phyloP scores from a whole-genome alignment of 495 filamentous ascomycete species.

The Penicillium bovifimosum region DNA sequence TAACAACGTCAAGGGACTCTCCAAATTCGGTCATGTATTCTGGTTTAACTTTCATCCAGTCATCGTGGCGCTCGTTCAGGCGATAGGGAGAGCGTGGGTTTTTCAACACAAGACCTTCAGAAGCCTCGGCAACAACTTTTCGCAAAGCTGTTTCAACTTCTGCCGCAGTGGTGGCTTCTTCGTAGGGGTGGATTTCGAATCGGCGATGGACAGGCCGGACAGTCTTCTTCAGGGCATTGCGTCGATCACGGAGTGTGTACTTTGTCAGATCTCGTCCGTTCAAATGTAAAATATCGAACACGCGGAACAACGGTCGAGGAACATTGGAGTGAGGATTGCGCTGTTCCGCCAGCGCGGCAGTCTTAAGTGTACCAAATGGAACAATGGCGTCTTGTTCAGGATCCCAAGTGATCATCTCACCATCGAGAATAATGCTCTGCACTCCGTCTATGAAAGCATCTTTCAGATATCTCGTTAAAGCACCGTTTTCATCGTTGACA shows the following conservation, averaged over 20 bases:
- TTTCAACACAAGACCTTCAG: slow-evolving; percentile 90
- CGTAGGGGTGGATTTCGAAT: slow-evolving; percentile 77
- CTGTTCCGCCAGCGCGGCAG: slow-evolving; percentile 76
- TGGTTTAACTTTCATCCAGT: slow-evolving; percentile 99
- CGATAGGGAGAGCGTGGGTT: slow-evolving; percentile 84
- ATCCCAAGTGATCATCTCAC: slow-evolving; percentile 99
- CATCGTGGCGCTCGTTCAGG: slow-evolving; percentile 86
- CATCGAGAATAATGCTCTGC: slow-evolving; percentile 83
- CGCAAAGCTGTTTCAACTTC: slow-evolving; percentile 76
- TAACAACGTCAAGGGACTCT: slow-evolving; percentile 81
- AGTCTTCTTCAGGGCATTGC: slow-evolving; percentile 62
- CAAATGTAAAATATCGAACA: slow-evolving; percentile 88
- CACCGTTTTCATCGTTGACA: slow-evolving; percentile 68
- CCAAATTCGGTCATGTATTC: slow-evolving; percentile 98
- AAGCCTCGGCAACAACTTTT: slow-evolving; percentile 78
- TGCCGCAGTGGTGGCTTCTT: slow-evolving; percentile 55
- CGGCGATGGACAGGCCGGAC: slow-evolving; percentile 64
- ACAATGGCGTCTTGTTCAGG: slow-evolving; percentile 78
- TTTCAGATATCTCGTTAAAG: slow-evolving; percentile 73
- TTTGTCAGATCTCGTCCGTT: slow-evolving; percentile 74
- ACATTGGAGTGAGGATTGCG: slow-evolving; percentile 69
- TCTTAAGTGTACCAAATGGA: slow-evolving; percentile 89
- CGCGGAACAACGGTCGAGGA: slow-evolving; percentile 71
- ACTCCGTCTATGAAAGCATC: slow-evolving; percentile 75
- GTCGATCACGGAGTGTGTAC: slow-evolving; percentile 79